phyloP scores from a whole-genome alignment of 176 grass and related monocot species.

The Musa troglodytarum region DNA sequence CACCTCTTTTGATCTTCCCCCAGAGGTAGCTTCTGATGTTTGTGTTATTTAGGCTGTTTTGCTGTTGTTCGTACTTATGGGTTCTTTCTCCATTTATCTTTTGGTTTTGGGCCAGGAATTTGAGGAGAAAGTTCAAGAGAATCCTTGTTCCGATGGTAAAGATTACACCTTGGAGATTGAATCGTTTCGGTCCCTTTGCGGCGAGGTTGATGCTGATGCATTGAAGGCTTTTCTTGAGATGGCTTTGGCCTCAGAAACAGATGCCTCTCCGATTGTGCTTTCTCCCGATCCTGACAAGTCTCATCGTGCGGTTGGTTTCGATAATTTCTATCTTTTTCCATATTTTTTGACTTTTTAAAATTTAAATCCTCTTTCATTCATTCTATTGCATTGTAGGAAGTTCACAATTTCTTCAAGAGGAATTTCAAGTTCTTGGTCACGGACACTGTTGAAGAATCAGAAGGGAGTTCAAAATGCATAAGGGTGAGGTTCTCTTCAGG shows the following conservation, averaged over 20 bases:
- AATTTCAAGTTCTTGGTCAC: conserved; percentile 87
- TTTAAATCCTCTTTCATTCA: not conserved
- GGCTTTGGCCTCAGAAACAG: conserved; percentile 26
- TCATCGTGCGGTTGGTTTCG: conserved; percentile 70
- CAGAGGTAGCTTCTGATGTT: conserved; percentile 28
- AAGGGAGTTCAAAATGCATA: conserved; percentile 53
- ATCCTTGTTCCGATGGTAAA: conserved; percentile 33
- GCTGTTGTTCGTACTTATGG: not conserved
- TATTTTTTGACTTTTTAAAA: not conserved
- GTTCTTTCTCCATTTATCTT: not conserved
- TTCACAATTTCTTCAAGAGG: conserved; percentile 79
- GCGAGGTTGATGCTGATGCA: conserved; percentile 35
- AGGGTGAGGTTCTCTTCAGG: conserved; percentile 56
- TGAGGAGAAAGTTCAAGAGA: conserved; percentile 44
- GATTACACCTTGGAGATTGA: conserved; percentile 51
- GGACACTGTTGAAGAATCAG: conserved; percentile 64
- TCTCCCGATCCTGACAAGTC: conserved; percentile 63
- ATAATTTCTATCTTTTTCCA: not conserved
- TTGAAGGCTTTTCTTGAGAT: conserved; percentile 51
- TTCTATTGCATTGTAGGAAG: conserved; percentile 36
- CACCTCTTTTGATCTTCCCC: conserved; percentile 75
- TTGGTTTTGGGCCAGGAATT: conserved; percentile 30
- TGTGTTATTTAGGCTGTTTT: not conserved
- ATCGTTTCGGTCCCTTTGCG: conserved; percentile 52
- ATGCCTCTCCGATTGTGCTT: conserved; percentile 50